phyloP scores from a whole-genome alignment of 2,329 filamentous ascomycete species.

The Stachybotrys chlorohalonatus region DNA sequence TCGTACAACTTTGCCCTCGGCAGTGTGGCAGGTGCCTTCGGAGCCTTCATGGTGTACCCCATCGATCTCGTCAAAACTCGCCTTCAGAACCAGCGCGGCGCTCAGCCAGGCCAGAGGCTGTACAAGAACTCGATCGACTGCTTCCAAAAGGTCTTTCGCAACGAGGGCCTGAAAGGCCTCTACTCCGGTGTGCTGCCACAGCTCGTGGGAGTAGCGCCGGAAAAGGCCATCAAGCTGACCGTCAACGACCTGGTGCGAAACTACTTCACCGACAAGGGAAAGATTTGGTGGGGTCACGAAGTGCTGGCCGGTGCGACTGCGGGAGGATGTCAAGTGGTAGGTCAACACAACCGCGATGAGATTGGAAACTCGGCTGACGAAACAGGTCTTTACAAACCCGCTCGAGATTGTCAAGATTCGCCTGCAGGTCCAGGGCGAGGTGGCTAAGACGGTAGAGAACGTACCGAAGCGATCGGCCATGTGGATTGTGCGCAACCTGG shows the following conservation, averaged over 20 bases:
- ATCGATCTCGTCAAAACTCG: constrained; percentile 98
- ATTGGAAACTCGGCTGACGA: neutral
- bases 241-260: constrained; percentile 89
- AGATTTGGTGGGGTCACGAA: constrained; percentile 65
- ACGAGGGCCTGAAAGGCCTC: constrained; percentile 81
- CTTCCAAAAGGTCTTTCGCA: constrained; percentile 82
- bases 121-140: constrained; percentile 99
- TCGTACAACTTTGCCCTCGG: constrained; percentile 86
- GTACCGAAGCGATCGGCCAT: constrained; percentile 84
- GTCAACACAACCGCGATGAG: constrained; percentile 25
- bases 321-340: constrained; percentile 91
- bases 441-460: constrained; percentile 77
- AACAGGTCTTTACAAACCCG: constrained; percentile 88
- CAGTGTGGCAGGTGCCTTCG: constrained; percentile 87
- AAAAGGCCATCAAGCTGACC: constrained; percentile 98
- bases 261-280: constrained; percentile 66
- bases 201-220: constrained; percentile 93
- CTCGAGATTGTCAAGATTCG: constrained; percentile 99
- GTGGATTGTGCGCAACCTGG: constrained; percentile 95
- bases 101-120: constrained; percentile 72
- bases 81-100: constrained; percentile 91
- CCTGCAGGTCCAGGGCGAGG: constrained; percentile 92
- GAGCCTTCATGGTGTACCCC: constrained; percentile 98
- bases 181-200: constrained; percentile 95
- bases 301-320: constrained; percentile 81